Conservation (phyloP, 1,284 basidiomycete species). For the Neotropicomus parvogracilis region DNA sequence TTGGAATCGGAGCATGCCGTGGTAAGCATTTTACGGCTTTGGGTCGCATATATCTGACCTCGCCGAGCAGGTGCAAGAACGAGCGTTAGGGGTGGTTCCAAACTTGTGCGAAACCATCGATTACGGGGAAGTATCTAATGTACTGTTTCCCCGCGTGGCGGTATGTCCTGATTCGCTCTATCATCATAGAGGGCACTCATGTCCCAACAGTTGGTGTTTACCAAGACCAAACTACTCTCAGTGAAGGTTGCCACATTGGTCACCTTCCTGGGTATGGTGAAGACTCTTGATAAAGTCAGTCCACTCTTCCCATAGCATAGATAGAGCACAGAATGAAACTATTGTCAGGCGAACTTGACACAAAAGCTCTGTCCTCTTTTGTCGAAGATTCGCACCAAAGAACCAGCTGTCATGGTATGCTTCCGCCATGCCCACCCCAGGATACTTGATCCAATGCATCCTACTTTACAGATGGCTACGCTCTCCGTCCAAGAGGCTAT, state of each 20-base stretch:
- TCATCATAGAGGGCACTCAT: slow-evolving; percentile 11
- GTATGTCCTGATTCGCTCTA: slow-evolving; percentile 44
- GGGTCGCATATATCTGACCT: slow-evolving; percentile 2
- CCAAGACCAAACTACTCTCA: slow-evolving; percentile 79
- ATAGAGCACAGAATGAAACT: slow-evolving; percentile 5
- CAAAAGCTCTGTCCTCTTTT: slow-evolving; percentile 93
- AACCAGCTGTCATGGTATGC: slow-evolving; percentile 84
- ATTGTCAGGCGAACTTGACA: slow-evolving; percentile 69
- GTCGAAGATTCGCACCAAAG: slow-evolving; percentile 92
- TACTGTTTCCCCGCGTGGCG: slow-evolving; percentile 84
- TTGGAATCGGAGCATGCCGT: slow-evolving; percentile 88
- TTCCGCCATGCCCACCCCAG: neutral
- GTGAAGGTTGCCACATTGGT: slow-evolving; percentile 88
- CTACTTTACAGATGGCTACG: slow-evolving; percentile 71
- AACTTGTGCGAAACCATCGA: slow-evolving; percentile 90
- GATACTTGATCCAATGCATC: slow-evolving; percentile 2
- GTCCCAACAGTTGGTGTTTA: slow-evolving; percentile 71
- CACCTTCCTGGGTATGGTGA: slow-evolving; percentile 91
- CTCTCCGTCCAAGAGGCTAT: slow-evolving; percentile 94
- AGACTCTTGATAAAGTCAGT: slow-evolving; percentile 84
- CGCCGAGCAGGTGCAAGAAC: slow-evolving; percentile 76
- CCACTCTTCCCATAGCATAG: neutral
- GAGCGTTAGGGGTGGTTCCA: slow-evolving; percentile 82
- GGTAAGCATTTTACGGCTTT: slow-evolving; percentile 39
- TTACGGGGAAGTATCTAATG: slow-evolving; percentile 85